Percentiles rank a stretch among this genome's conserved stretches.
phyloP scores from a whole-genome alignment of 371 early-diverging fungal species.

The Modicella reniformis region DNA sequence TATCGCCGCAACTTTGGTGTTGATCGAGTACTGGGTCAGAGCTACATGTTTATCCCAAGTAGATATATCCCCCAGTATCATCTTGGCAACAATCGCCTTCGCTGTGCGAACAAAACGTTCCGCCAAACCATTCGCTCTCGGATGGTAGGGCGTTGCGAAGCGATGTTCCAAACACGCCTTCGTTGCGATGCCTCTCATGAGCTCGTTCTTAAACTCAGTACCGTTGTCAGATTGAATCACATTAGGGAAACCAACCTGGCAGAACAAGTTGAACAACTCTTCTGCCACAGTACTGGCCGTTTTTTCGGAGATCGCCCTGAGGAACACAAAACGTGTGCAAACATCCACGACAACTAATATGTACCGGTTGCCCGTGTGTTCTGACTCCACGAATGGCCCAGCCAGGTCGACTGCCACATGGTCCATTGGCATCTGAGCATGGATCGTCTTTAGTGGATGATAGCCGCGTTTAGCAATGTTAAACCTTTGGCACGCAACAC shows the following conservation, averaged over 20 bases:
- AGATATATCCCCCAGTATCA: no score
- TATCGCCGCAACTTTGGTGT: slow-evolving; percentile 3
- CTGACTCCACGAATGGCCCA: no score
- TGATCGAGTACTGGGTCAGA: neutral
- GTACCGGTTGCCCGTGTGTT: neutral
- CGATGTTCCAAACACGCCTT: no score
- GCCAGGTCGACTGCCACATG: slow-evolving; percentile 26
- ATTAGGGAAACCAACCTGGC: no score
- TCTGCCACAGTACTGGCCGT: neutral
- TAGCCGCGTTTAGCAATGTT: slow-evolving; percentile 27
- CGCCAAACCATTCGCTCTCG: no score
- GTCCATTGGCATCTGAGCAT: slow-evolving; percentile 23
- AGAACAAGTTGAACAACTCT: neutral
- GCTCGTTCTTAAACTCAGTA: no score
- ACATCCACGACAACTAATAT: no score
- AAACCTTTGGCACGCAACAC: slow-evolving; percentile 18
- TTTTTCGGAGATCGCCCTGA: slow-evolving; percentile 8
- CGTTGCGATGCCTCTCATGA: no score
- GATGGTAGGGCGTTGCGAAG: slow-evolving; percentile 1
- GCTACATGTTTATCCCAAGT: neutral
- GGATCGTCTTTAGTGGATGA: slow-evolving; percentile 22
- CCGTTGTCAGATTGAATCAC: no score
- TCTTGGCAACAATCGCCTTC: no score
- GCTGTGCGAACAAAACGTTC: no score
- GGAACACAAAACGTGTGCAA: slow-evolving; percentile 15